Base-by-base conservation (phyloP, 2,329 filamentous ascomycete genomes). In the Fusarium humuli region DNA sequence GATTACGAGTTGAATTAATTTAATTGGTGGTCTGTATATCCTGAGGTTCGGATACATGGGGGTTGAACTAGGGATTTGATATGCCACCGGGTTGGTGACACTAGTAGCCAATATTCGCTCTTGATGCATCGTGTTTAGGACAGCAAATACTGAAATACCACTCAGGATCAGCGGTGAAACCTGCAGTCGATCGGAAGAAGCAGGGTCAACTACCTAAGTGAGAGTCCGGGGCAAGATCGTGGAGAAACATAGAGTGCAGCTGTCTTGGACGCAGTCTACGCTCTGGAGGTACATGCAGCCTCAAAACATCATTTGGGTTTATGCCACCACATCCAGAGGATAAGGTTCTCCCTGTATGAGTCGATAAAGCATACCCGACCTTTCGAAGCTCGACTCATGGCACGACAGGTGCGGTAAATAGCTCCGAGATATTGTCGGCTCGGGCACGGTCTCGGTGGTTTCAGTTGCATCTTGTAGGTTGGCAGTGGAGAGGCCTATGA, bases 121-220 rank as follows among this genome's bases (percentile, higher is more conserved):
- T 23, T 37, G 37, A 58, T 53, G 16, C 7, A 52, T 48, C 18
- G 27, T 30, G 27, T 37, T 65, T 56, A 47, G 18, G 12, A 34
- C n/a, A 10, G 29, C 42, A 20, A 37, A 53, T 30, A 46, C 7
- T 22, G 37, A 47, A 22, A 59, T 54, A 61, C 57, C 22, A 41
- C 42, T 42, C 40, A 55, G 25, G 50, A 61, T 65, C 57, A 47
- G 70, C 72, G 70, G 72, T 75, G 65, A 75, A 69, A 70, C 14
- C 42, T 62, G 70, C 50, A 66, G 44, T 32, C 41, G 23, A 40
- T 72, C 72, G 70, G 72, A 48, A 74, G 70, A 74, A 73, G 58
- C 63, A 74, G 72, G 72, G 61, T 65, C 41, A 41, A 45, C 37
- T 37, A 37, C 10, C 18, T 29, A 25, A 54, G 12, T 47, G 29